Percentiles rank a stretch among this genome's conserved stretches.
phyloP scores from a whole-genome alignment of 1,284 basidiomycete species.

The Naganishia liquefaciens region DNA sequence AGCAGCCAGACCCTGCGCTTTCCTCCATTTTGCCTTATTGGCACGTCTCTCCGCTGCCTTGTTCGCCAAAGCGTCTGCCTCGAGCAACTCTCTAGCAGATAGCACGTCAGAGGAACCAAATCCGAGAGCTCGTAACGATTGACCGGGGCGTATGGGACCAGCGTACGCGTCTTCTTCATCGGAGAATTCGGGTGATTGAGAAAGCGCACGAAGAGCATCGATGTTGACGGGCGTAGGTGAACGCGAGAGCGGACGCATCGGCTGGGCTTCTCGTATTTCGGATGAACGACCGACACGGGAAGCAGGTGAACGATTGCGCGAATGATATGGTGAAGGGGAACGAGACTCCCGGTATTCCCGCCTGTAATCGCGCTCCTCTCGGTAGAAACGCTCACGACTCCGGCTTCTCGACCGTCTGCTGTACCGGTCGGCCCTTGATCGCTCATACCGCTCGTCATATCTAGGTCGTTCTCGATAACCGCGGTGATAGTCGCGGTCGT shows the following conservation, averaged over 20 bases:
- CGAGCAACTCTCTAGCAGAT: slow-evolving; percentile 76
- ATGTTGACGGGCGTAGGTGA: slow-evolving; percentile 39
- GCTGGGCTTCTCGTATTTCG: slow-evolving; percentile 23
- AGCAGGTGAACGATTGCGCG: neutral
- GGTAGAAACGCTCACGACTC: slow-evolving; percentile 4
- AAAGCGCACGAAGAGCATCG: slow-evolving; percentile 21
- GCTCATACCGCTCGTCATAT: neutral
- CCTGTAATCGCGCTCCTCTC: slow-evolving; percentile 21
- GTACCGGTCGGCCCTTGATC: neutral
- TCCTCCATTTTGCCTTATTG: slow-evolving; percentile 70
- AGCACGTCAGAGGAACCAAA: slow-evolving; percentile 68
- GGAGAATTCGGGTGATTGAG: slow-evolving; percentile 20
- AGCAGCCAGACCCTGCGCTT: slow-evolving; percentile 55
- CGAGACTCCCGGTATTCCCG: slow-evolving; percentile 29
- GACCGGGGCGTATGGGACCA: slow-evolving; percentile 39
- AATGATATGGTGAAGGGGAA: neutral
- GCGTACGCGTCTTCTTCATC: slow-evolving; percentile 52
- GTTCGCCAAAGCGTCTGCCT: slow-evolving; percentile 67
- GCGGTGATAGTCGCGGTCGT: slow-evolving; percentile 3
- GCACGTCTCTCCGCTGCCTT: slow-evolving; percentile 66
- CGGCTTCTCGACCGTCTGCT: slow-evolving; percentile 4
- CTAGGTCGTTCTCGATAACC: slow-evolving; percentile 13
- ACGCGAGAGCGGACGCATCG: slow-evolving; percentile 33
- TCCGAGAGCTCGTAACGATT: slow-evolving; percentile 64
- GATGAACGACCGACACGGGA: neutral